Evolutionary conservation across 768 basidiomycete species (phyloP).

Genomic region (Panellus pusillus): DNA sequence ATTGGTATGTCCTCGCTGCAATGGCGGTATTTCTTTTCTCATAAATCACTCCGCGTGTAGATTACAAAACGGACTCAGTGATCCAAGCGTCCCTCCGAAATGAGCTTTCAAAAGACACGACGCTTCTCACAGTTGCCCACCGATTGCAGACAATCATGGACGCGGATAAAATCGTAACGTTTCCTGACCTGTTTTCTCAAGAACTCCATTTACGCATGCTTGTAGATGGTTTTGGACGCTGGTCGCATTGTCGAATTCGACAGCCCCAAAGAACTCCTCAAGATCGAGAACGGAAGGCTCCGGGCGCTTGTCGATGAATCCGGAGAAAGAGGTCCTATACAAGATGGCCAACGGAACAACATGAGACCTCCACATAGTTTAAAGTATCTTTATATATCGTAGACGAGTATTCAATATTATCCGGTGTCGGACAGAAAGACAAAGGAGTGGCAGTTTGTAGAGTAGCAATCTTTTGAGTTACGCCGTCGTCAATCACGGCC

Average conservation of each 20-base stretch:
- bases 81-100: slow-evolving; percentile 45
- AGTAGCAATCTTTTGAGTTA: neutral
- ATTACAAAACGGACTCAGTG: slow-evolving; percentile 39
- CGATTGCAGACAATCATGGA: slow-evolving; percentile 37
- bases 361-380: slow-evolving; percentile 6
- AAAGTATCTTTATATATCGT: slow-evolving; percentile 13
- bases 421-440: slow-evolving; percentile 1
- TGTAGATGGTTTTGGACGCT: slow-evolving; percentile 43
- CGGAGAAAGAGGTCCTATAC: slow-evolving; percentile 48
- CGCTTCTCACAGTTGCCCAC: slow-evolving; percentile 27
- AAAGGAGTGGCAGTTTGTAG: neutral
- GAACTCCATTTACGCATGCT: neutral
- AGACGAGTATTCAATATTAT: slow-evolving; percentile 1
- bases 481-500: slow-evolving; percentile 29
- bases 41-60: slow-evolving; percentile 2
- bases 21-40: too few relatives aligned
- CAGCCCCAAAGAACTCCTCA: slow-evolving; percentile 50
- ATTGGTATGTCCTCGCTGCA: neutral
- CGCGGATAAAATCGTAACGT: slow-evolving; percentile 31
- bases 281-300: slow-evolving; percentile 49
- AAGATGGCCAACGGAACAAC: slow-evolving; percentile 36
- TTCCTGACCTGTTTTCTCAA: slow-evolving; percentile 20
- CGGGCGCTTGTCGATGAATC: slow-evolving; percentile 60
- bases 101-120: slow-evolving; percentile 36
- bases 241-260: slow-evolving; percentile 56